phyloP scores from a whole-genome alignment of 345 rosid species.

The Aegle marmelos region DNA sequence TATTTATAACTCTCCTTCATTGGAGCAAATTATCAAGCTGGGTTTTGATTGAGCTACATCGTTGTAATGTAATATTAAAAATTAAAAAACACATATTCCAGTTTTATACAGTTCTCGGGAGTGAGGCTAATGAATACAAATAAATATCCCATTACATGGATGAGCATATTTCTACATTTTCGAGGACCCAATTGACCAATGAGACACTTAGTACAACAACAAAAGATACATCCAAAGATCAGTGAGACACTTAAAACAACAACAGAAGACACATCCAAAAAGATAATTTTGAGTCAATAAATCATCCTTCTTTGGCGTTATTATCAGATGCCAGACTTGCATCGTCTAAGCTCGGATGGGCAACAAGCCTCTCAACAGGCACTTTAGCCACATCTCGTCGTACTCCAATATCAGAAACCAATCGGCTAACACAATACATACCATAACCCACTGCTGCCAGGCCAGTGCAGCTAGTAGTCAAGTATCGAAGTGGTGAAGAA shows the following conservation, averaged over 20 bases:
- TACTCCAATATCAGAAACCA: conserved; percentile 58
- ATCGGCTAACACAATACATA: conserved; percentile 47
- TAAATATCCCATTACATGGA: no score
- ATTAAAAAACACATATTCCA: no score
- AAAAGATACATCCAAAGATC: not conserved
- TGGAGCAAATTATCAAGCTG: no score
- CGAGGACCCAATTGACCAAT: no score
- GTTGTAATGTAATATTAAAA: no score
- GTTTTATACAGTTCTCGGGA: no score
- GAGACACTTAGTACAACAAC: no score
- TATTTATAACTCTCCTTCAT: no score
- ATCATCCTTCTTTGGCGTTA: conserved; percentile 1
- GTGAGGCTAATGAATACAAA: no score
- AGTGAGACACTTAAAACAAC: no score
- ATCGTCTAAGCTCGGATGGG: conserved; percentile 8
- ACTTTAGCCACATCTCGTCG: conserved; percentile 55
- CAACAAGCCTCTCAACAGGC: conserved; percentile 44
- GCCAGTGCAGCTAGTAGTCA: conserved; percentile 58
- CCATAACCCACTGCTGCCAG: conserved; percentile 47
- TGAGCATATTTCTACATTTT: no score
- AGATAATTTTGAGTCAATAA: not conserved
- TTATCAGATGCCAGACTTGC: conserved; percentile 2
- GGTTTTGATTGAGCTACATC: no score
- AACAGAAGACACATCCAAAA: not conserved
- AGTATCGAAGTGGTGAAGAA: conserved; percentile 46